Evolutionary conservation across 2,329 filamentous ascomycete genomes (phyloP), one percentile per base, ranked within the genome.

Genomic region (Penicillium sp.): DNA sequence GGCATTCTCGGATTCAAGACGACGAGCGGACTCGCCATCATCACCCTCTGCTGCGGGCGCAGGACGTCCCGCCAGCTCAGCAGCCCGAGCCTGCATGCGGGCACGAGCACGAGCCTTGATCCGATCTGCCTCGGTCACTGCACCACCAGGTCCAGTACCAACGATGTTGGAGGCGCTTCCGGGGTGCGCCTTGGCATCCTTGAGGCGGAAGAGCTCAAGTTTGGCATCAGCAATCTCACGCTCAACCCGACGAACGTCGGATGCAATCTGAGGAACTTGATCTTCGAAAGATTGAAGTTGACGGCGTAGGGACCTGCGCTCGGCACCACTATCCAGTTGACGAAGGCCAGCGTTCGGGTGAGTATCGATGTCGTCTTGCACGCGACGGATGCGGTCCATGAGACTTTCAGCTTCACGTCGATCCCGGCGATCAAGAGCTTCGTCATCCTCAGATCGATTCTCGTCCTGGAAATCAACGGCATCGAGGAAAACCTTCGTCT

Each of bases 41-140:
- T 93, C 85, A 43, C 82, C 76, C 30, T 69, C 71, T 2, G 71
- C 64, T 25, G 85, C 80, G 31, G 80, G 72, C 29, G 82, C 70
- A 59, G 89, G 88, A 64, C 83, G 87, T 40, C 92, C 92, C 14
- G 88, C 87, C 47, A 98, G 70, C 12, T 92, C 90, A 39, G 92
- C 92, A 51, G 92, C 89, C 42, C 92, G 84, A 57, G 95, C 89
- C 68, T 96, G 90, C 92, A 98, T 98, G 80, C 95, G 94, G 26
- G 90, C 90, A 68, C 89, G 94, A 20, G 92, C 90, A 51, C 89
- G 80, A 23, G 92, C 92, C 70, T 95, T 96, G 50, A 96, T 77
- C 37, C 90, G 80, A 66, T 98, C 92, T 3, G 87, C 84, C 65
- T 98, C 92, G 0, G 92, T 98, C 28, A 98, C 79, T 30, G 79